Percentiles rank a stretch among this genome's conserved stretches.
Conservation (phyloP, 345 rosid genomes). For the Kandelia obovata region DNA sequence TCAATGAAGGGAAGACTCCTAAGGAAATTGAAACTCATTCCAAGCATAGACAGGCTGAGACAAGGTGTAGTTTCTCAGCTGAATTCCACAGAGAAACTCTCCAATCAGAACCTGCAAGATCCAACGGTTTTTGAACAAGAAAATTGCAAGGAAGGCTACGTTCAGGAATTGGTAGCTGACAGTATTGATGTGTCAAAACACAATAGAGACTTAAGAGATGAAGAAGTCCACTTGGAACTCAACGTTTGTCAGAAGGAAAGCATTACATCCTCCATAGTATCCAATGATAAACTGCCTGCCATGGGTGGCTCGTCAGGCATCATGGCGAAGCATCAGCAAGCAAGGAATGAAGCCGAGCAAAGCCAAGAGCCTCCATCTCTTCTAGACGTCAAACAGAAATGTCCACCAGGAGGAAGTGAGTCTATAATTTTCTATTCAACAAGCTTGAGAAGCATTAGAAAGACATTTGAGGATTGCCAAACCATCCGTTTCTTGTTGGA, state of each 20-base stretch:
- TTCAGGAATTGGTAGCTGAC: constrained; percentile 1
- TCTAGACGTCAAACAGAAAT: constrained; percentile 43
- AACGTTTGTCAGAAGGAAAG: constrained; percentile 13
- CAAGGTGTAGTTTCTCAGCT: constrained; percentile 42
- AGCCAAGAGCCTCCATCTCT: constrained; percentile 17
- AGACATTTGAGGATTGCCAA: constrained; percentile 75
- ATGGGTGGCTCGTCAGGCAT: constrained; percentile 17
- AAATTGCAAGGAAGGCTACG: constrained; percentile 21
- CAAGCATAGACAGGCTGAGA: constrained; percentile 39
- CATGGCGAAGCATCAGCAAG: background rate
- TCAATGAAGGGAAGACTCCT: constrained; percentile 62
- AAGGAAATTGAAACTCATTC: constrained; percentile 54
- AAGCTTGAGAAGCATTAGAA: constrained; percentile 69
- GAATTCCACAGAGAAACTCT: constrained; percentile 22
- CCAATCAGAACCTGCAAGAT: constrained; percentile 22
- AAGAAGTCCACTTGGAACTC: constrained; percentile 19
- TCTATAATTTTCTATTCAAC: constrained; percentile 74
- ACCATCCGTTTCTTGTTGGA: constrained; percentile 53
- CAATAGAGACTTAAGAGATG: constrained; percentile 23
- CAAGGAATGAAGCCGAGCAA: background rate
- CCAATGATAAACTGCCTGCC: background rate
- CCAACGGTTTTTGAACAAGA: constrained; percentile 22
- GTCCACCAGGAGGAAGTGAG: constrained; percentile 68
- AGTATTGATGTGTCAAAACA: constrained; percentile 1
- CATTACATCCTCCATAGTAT: constrained; percentile 10